These are phyloP conservation scores for Trichoderma sp. DNA, from an alignment of 2,329 filamentous ascomycete genomes.

Conservation along the genomic window DNA sequence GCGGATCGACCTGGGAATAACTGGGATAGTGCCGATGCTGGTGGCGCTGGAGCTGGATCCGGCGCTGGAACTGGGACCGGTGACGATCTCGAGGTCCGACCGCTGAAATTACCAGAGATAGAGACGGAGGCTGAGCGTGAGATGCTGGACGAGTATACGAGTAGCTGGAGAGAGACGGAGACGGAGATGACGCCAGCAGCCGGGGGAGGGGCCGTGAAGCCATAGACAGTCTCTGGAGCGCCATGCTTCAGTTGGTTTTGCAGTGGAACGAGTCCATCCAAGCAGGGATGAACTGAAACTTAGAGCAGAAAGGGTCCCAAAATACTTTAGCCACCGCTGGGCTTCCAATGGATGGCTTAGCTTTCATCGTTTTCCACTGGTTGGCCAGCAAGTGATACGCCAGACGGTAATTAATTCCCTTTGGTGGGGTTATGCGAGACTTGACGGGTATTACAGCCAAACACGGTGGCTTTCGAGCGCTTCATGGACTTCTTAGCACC, in stretches of 20 bases:
- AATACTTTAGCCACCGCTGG: neutral
- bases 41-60: neutral
- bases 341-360: neutral
- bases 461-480: neutral
- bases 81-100: slow-evolving; percentile 12
- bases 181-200: neutral
- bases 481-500: neutral
- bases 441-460: neutral
- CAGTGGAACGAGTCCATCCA: neutral
- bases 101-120: neutral
- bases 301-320: neutral
- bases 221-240: neutral
- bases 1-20: slow-evolving; percentile 13
- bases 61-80: neutral
- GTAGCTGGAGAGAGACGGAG: neutral
- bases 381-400: neutral
- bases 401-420: neutral
- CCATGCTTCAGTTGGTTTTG: neutral
- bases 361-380: neutral
- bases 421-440: neutral
- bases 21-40: neutral
- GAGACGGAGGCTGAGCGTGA: neutral
- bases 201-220: slow-evolving; percentile 12
- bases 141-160: neutral
- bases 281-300: neutral